Conservation (phyloP, 2,329 filamentous ascomycete species). For the Colletotrichum tropicale region DNA sequence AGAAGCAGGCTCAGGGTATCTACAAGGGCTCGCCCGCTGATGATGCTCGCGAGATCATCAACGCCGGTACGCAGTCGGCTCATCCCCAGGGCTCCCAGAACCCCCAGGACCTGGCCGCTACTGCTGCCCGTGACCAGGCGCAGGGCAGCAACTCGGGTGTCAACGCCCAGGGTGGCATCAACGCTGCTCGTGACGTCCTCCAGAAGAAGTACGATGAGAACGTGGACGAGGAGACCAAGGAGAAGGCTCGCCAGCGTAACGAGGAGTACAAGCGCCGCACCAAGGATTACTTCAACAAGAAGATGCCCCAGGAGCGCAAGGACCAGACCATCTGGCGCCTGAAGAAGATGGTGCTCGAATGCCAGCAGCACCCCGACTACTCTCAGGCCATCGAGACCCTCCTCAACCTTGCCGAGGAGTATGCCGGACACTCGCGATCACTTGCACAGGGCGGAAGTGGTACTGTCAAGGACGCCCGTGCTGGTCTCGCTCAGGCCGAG, state of each 20-base stretch:
- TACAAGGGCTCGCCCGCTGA: slow-evolving; percentile 60
- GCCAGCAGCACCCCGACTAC: slow-evolving; percentile 95
- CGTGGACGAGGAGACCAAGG: slow-evolving; percentile 67
- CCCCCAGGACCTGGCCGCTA: slow-evolving; percentile 54
- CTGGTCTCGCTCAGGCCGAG: slow-evolving; percentile 73
- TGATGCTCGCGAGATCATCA: slow-evolving; percentile 65
- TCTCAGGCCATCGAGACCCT: slow-evolving; percentile 89
- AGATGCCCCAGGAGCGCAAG: slow-evolving; percentile 90
- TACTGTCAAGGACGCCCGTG: slow-evolving; percentile 75
- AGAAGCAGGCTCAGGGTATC: slow-evolving; percentile 68
- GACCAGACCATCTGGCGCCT: slow-evolving; percentile 91
- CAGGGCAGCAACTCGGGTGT: slow-evolving; percentile 47
- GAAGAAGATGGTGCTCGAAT: slow-evolving; percentile 97
- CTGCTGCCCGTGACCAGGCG: slow-evolving; percentile 51
- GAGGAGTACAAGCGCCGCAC: slow-evolving; percentile 54
- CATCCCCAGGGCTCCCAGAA: slow-evolving; percentile 60
- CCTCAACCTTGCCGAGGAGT: slow-evolving; percentile 82
- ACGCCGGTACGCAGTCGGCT: slow-evolving; percentile 60
- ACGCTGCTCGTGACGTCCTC: slow-evolving; percentile 45
- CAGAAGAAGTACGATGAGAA: slow-evolving; percentile 66
- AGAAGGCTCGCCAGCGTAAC: slow-evolving; percentile 47
- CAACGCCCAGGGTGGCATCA: slow-evolving; percentile 53
- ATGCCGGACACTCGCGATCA: slow-evolving; percentile 74
- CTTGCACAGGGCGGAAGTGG: slow-evolving; percentile 68
- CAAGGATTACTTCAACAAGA: slow-evolving; percentile 79